Base-by-base conservation (phyloP, 2,329 filamentous ascomycete species). In the Septoria linicola region DNA sequence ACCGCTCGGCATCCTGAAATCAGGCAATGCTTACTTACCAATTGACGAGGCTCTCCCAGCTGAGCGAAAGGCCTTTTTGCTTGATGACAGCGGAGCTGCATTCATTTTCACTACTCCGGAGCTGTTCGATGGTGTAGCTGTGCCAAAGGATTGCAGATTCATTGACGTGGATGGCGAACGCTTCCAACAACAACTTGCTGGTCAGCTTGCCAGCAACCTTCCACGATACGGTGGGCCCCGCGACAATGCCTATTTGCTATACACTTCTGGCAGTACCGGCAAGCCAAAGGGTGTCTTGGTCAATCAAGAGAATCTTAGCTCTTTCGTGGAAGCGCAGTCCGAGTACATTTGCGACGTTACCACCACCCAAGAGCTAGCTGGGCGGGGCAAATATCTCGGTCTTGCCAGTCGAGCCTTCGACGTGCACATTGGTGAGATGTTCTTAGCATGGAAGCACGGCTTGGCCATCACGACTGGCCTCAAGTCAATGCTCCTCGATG, bases 281-380 rank as follows among this genome's bases (percentile, higher is more conserved):
- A 49, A 14, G 25, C 53, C 55, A 1, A 58, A 58, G 40, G 51
- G 52, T 2, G 45, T 49, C 3, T 76, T 87, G 3, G 78, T 95
- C 20, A 88, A 85, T 0, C 85, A 90, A 56, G 72, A 78, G 23
- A 92, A 89, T 60, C 77, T 95, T 37, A 40, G 39, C 8, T 51
- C 47, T 3, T 57, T 57, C 37, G 34, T 51, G 6, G 54, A 57
- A 25, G 47, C 54, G 7, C 48, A 49, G 42, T 47, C 37, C 2
- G 49, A 52, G n/a, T 51, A 46, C 40, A 57, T 57, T 8, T 49
- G 36, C 39, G 51, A 51, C 14, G 37, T 51, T 13, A 41, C 51
- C 10, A 40, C 43, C 3, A 54, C 54, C 3, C 36, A 20, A 16
- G 34, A 51, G 13, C 25, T 51, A 1, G 54, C 51, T 2, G 54